phyloP scores from a whole-genome alignment of 1,139 yeast species.

The Yamadazyma atlantica region DNA sequence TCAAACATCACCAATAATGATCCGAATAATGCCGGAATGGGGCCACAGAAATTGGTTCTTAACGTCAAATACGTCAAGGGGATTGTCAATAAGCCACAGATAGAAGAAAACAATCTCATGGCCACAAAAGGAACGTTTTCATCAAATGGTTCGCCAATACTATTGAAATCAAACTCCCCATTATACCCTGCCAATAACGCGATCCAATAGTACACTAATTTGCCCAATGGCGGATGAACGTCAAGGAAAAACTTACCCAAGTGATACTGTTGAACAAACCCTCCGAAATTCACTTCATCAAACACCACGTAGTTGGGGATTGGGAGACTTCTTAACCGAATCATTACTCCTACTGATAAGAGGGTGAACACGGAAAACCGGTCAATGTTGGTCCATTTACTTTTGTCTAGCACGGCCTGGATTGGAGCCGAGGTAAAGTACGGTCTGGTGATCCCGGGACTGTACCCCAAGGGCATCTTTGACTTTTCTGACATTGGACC shows the following conservation, averaged over 20 bases:
- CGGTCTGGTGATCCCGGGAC: conserved; percentile 19
- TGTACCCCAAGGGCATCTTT: conserved; percentile 21
- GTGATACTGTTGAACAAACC: conserved; percentile 46
- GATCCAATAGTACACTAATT: conserved; percentile 46
- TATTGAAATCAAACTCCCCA: conserved; percentile 37
- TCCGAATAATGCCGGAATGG: conserved; percentile 44
- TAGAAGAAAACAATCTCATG: conserved; percentile 33
- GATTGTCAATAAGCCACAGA: conserved; percentile 46
- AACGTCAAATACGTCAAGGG: conserved; percentile 48
- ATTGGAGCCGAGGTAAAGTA: conserved; percentile 10
- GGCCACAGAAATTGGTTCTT: conserved; percentile 46
- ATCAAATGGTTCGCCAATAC: conserved; percentile 35
- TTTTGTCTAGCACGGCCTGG: conserved; percentile 6
- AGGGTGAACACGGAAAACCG: conserved; percentile 22
- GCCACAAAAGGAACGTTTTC: conserved; percentile 31
- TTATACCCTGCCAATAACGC: conserved; percentile 43
- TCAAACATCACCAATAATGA: conserved; percentile 50
- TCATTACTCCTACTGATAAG: conserved; percentile 19
- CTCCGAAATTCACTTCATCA: conserved; percentile 75
- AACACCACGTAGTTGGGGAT: conserved; percentile 83
- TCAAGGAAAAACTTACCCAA: conserved; percentile 62
- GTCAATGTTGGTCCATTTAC: conserved; percentile 16
- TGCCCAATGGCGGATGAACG: conserved; percentile 62
- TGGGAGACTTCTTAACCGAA: conserved; percentile 57
- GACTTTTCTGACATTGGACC: conserved; percentile 2